Evolutionary conservation across 495 filamentous ascomycete genomes (phyloP), one percentile per base, ranked within the genome.

Genomic region (Parathielavia appendiculata): DNA sequence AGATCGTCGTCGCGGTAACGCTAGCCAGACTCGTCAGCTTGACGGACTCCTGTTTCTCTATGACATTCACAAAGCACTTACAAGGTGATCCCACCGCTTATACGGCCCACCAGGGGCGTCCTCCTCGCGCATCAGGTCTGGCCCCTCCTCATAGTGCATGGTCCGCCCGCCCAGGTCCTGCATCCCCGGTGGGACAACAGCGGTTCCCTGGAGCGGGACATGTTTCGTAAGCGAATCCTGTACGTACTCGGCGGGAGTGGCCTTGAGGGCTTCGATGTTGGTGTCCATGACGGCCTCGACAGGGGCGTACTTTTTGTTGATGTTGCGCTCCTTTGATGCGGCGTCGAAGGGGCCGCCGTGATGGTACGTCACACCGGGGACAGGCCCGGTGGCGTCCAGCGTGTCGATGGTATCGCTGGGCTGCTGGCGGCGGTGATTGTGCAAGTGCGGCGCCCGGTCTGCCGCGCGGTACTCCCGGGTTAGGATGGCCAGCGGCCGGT

Each of bases 341-440:
- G 93, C 90, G 69, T 98, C 93, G 62, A 89, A 98, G 0, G 93
- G 93, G 0, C 93, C 93, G 56, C 88, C 89, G 63, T 98, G 93
- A 68, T 98, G 93, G 65, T 95, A 97, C 3, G 76, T 71, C 9
- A 69, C 73, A 17, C 78, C 75, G 4, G 76, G 78, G 9, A 63
- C 14, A 2, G 85, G 72, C 9, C 68, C 65, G 1, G 75, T 70
- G 51, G 76, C 72, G 63, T 96, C 93, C 0, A 98, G 80, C 4
- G 77, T 68, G 71, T 98, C 93, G 62, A 98, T 91, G 13, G 77
- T 76, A 66, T 98, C 93, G 16, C 88, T 83, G 12, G 86, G 75
- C 51, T 82, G 81, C 51, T 79, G 83, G 59, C 81, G 82, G 9
- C 81, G 68, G n/a, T 55, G 63, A 38, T 77, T 67, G 53, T 57